phyloP scores from a whole-genome alignment of 305 asterid species.

The Solanum hybrid region DNA sequence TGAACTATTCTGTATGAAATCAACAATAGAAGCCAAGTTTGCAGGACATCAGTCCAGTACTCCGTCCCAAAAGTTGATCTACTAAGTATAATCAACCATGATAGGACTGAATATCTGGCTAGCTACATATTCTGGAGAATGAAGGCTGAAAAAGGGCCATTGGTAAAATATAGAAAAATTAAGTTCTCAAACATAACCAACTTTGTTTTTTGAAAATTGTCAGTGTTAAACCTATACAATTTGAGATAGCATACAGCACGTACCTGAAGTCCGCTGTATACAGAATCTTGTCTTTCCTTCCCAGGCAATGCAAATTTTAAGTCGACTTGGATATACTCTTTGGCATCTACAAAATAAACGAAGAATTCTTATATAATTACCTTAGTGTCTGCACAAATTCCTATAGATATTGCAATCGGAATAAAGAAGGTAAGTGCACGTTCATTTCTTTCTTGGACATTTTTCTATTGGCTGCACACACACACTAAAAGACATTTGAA shows the following conservation, averaged over 20 bases:
- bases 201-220: background rate
- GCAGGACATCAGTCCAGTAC: background rate
- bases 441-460: background rate
- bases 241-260: background rate
- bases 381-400: background rate
- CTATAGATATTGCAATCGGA: background rate
- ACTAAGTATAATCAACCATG: background rate
- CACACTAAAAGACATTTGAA: background rate
- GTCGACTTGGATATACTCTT: slow-evolving; percentile 45
- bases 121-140: background rate
- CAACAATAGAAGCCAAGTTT: background rate
- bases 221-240: background rate
- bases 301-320: slow-evolving; percentile 96
- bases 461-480: background rate
- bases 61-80: background rate
- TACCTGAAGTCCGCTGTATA: slow-evolving; percentile 85
- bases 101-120: background rate
- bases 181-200: background rate
- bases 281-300: slow-evolving; percentile 98
- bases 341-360: slow-evolving; percentile 36
- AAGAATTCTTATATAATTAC: background rate
- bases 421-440: background rate
- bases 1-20: background rate
- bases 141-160: background rate
- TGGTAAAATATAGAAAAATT: background rate